A percentile compares a stretch with the other conserved stretches of the same genome.
Conservation (phyloP, 208 protist genomes). For the Blastocrithidia nonstop region DNA sequence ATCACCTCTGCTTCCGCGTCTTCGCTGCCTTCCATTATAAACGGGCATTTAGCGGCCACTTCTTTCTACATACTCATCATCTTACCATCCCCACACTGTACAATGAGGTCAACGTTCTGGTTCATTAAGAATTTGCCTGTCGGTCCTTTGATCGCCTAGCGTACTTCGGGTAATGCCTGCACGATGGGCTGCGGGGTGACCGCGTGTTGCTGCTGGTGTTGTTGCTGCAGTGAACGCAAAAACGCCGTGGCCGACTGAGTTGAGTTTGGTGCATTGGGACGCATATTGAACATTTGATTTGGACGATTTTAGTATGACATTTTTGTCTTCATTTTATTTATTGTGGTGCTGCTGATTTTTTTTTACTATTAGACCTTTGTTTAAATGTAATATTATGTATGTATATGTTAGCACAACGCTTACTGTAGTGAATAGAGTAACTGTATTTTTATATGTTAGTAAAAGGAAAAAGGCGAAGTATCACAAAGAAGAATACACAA, state of each 20-base stretch:
- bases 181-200: no score
- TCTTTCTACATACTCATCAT: slow-evolving; percentile 23
- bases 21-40: slow-evolving; percentile 17
- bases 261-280: no score
- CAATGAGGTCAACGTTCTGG: slow-evolving; percentile 9
- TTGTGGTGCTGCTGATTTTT: not conserved
- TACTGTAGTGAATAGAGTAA: not conserved
- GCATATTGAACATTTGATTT: no score
- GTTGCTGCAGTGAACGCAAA: no score
- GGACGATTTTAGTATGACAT: not conserved
- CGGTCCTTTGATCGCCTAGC: slow-evolving; percentile 13
- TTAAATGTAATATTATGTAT: not conserved
- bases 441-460: not conserved
- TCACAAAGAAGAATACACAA: no score
- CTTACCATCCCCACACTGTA: slow-evolving; percentile 52
- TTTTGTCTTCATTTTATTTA: not conserved
- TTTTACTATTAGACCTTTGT: not conserved
- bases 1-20: no score
- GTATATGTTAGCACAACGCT: not conserved
- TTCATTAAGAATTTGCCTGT: slow-evolving; percentile 19
- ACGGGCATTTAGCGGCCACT: slow-evolving; percentile 16
- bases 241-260: no score
- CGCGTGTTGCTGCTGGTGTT: no score
- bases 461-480: no score
- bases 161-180: slow-evolving; percentile 11